These are phyloP conservation scores for Cadophora sp. DNA, from an alignment of 2,329 filamentous ascomycete species.

Conservation along the genomic window DNA sequence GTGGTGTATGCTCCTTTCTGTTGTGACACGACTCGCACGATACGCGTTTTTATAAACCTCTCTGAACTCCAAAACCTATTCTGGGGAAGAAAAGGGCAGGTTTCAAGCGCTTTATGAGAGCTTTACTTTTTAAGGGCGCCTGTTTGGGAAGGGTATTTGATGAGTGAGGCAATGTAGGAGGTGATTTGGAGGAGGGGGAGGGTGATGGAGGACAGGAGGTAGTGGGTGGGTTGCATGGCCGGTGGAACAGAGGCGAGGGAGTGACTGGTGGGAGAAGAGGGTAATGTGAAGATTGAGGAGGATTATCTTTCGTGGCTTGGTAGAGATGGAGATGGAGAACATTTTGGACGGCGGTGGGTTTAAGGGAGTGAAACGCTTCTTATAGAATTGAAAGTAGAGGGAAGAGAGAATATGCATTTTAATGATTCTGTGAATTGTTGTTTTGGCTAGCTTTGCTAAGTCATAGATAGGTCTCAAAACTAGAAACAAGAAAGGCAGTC, in stretches of 20 bases:
- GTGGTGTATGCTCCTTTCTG: background rate
- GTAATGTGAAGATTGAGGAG: background rate
- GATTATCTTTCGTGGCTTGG: background rate
- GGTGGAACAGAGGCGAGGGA: background rate
- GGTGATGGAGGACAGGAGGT: background rate
- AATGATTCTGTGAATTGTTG: no score
- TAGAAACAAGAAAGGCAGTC: no score
- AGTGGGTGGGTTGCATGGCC: background rate
- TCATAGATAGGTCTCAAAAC: no score
- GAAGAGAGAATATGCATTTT: no score
- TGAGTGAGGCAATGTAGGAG: background rate
- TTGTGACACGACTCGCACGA: background rate
- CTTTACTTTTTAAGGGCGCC: background rate
- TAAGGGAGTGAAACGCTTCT: no score
- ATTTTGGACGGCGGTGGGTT: background rate
- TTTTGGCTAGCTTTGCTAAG: no score
- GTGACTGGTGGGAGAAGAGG: background rate
- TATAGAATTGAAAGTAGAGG: no score
- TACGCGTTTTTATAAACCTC: background rate
- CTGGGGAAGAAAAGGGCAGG: background rate
- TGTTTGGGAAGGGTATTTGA: background rate
- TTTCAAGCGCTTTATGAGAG: background rate
- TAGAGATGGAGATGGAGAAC: background rate
- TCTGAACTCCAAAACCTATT: background rate
- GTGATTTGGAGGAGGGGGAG: background rate